Conservation (phyloP, 306 rosid genomes). For the Cicer arietinum region DNA sequence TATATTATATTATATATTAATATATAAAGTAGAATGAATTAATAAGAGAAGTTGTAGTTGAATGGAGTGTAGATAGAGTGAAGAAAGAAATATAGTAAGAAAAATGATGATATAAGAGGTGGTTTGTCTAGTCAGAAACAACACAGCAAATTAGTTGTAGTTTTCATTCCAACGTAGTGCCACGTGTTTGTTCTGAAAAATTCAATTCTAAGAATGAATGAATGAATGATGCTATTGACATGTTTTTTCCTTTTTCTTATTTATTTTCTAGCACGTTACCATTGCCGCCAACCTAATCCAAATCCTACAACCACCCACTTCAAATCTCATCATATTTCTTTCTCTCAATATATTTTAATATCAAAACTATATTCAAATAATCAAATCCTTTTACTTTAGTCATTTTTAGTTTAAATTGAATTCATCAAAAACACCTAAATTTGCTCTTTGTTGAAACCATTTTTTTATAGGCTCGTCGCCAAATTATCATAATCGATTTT, state of each 20-base stretch:
- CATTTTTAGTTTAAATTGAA: too few species aligned
- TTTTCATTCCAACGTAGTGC: slow-evolving; percentile 50
- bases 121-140: slow-evolving; percentile 48
- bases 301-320: slow-evolving; percentile 5
- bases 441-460: too few species aligned
- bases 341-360: too few species aligned
- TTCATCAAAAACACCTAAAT: too few species aligned
- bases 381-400: too few species aligned
- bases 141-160: slow-evolving; percentile 47
- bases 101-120: slow-evolving; percentile 12
- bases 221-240: slow-evolving; percentile 32
- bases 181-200: slow-evolving; percentile 38
- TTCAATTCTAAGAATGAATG: background rate
- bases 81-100: background rate
- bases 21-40: too few species aligned
- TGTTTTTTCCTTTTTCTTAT: background rate
- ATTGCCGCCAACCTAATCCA: slow-evolving; percentile 47
- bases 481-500: too few species aligned
- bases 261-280: slow-evolving; percentile 39
- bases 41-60: too few species aligned
- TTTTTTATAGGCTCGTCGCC: too few species aligned
- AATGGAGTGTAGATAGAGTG: too few species aligned
- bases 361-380: too few species aligned
- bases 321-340: background rate
- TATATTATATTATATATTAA: too few species aligned